These are phyloP conservation scores for Zygoascus meyerae DNA, from an alignment of 1,139 yeast genomes.

Conservation along the genomic window DNA sequence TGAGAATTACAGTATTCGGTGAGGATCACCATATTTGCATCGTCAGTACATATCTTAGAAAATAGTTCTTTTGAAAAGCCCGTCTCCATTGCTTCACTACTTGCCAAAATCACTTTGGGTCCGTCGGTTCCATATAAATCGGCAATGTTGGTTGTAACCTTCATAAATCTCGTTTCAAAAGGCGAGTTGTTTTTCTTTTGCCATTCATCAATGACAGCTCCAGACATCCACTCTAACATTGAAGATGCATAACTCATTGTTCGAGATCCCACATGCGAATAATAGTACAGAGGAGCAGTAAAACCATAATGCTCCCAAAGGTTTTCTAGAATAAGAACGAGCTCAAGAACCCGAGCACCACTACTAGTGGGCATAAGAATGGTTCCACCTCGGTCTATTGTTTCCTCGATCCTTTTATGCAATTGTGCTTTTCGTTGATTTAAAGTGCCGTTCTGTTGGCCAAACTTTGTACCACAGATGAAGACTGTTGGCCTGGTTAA, in stretches of 20 bases:
- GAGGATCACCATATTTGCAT: conserved; percentile 61
- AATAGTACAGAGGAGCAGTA: conserved; percentile 61
- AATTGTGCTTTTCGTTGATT: conserved; percentile 53
- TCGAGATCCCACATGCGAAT: conserved; percentile 76
- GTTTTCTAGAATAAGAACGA: conserved; percentile 63
- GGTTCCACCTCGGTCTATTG: conserved; percentile 66
- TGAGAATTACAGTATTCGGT: conserved; percentile 53
- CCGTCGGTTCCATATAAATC: conserved; percentile 55
- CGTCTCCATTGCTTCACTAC: conserved; percentile 61
- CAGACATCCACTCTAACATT: conserved; percentile 94
- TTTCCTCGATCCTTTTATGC: conserved; percentile 59
- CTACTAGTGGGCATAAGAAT: conserved; percentile 78
- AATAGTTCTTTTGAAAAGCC: conserved; percentile 64
- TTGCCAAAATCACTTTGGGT: conserved; percentile 77
- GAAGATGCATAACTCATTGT: conserved; percentile 77
- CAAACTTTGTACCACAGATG: conserved; percentile 69
- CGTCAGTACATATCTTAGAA: conserved; percentile 53
- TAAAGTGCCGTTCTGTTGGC: conserved; percentile 55
- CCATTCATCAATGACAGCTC: conserved; percentile 74
- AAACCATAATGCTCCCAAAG: conserved; percentile 48
- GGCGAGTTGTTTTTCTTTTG: conserved; percentile 69
- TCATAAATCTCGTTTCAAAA: conserved; percentile 51
- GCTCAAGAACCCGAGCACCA: conserved; percentile 78
- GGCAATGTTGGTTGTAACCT: conserved; percentile 46
- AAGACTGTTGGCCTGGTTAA: conserved; percentile 77